Evolutionary conservation across 1,284 basidiomycete genomes (phyloP), one percentile per base, ranked within the genome.

Genomic region (Abortiporus biennis): DNA sequence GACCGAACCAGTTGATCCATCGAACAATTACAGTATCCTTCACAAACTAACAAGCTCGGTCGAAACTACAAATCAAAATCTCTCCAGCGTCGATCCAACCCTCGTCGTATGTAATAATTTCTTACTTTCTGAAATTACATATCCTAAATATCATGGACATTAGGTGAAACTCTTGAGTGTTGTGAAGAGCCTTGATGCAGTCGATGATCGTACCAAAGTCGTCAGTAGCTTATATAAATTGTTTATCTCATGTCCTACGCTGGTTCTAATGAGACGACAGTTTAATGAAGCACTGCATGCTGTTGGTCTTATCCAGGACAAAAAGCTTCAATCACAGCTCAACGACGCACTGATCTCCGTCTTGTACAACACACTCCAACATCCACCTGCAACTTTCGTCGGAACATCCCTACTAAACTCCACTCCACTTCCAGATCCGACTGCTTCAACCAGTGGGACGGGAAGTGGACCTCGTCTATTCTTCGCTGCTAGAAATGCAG

Each of bases 301-400:
- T 8, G 9, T 29, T 16, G 68, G 69, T 27, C 65, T 85, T 32
- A 76, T 78, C 3, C 65, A 71, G 11, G 74, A 75, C 32, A 52
- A 52, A 6, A 59, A 59, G 8, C 33, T 80, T 21, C 63, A 71
- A 8, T 61, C 61, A 8, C 59, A 65, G 19, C 55, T 78, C 11
- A 76, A 83, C 53, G 67, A 73, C 45, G 67, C 66, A 42, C 71
- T 79, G 40, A 65, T 88, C 42, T 64, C 72, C 42, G 60, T 74
- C 20, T 54, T 90, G 42, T 90, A 87, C 58, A 77, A 83, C 50
- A 89, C 92, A 54, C 71, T 92, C 24, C 62, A 77, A 0, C 89
- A 92, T 56, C 89, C 90, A 2, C 72, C 88, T 3, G 65, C 78
- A 8, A 85, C 87, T 0, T 78, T 67, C 48, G 62, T 90, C 29